Evolutionary conservation across 805 yeast species (phyloP), one percentile per base, ranked within the genome.

Genomic region (Wickerhamiella siamensis): DNA sequence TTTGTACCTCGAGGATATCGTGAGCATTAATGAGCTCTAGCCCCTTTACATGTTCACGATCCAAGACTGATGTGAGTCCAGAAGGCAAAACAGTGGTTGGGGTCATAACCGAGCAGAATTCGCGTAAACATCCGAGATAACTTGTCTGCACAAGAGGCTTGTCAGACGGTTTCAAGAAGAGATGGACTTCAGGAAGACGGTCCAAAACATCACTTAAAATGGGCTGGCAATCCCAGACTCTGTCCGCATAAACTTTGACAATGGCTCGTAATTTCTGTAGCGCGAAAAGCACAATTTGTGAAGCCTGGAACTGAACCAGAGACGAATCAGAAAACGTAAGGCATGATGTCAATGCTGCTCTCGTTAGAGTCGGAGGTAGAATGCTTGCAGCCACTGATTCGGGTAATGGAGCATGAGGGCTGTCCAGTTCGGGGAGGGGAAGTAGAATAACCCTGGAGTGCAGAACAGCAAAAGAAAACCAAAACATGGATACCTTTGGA

Each of bases 401-500:
- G 21, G 52, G 50, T 1, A 61, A 51, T 32, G 73, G 77, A 10
- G 51, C 47, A 5, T 40, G 56, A 5, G 35, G 36, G 4, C 34
- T 36, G 26, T 41, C 43, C 5, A 45, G 41, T 22, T 46, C 48
- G 0, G 91, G 84, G 5, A 79, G 54, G 1, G 74, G 72, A 3
- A 77, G 50, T 22, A 67, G 66, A n/a, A 83, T 66, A 4, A 82
- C 66, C 43, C 74, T 72, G 1, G 77, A 67, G 36, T 78, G 61
- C 2, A 83, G 57, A 20, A 78, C 63, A 1, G 83, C 71, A 59
- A 73, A 79, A 5, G 91, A 81, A 37, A 84, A 66, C 86, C 93
- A 87, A 63, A 80, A 83, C 10, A 88, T 77, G 1, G 88, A 68
- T 43, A 80, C 62, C 38, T 77, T 73, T 0, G 96, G 94, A 46